Conservation (phyloP, 2,329 filamentous ascomycete genomes). For the Rutstroemia sp. region DNA sequence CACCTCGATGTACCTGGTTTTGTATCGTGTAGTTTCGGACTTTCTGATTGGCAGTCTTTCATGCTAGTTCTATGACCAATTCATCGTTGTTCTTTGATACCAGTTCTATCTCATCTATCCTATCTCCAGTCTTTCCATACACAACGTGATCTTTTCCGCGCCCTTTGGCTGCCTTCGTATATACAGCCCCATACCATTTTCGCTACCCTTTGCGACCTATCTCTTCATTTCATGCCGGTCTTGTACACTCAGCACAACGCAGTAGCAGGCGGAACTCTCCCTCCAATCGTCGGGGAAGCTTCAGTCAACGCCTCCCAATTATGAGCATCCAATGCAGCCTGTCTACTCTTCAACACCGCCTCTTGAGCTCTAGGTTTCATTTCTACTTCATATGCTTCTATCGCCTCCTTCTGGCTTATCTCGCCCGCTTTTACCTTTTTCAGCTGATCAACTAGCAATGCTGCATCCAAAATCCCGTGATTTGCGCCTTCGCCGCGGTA, state of each 20-base stretch:
- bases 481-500: conserved; percentile 51
- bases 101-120: too few relatives aligned
- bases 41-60: too few relatives aligned
- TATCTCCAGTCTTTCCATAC: too few relatives aligned
- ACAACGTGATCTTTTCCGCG: too few relatives aligned
- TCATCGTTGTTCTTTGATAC: too few relatives aligned
- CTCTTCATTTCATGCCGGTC: too few relatives aligned
- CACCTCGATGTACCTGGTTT: background rate
- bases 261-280: conserved; percentile 1
- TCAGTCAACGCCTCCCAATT: conserved; percentile 38
- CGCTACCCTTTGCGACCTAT: too few relatives aligned
- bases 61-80: too few relatives aligned
- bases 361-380: conserved; percentile 37
- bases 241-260: background rate
- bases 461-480: conserved; percentile 46
- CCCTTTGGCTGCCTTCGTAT: too few relatives aligned
- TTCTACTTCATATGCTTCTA: conserved; percentile 38
- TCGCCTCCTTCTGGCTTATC: conserved; percentile 31
- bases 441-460: conserved; percentile 35
- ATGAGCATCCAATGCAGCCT: conserved; percentile 49
- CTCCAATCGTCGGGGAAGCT: conserved; percentile 34
- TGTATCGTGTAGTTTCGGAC: background rate
- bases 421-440: conserved; percentile 11
- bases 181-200: too few relatives aligned
- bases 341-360: conserved; percentile 42